Evolutionary conservation across 805 yeast species (phyloP), one percentile per base, ranked within the genome.

Genomic region (Candida ipomoeae): DNA sequence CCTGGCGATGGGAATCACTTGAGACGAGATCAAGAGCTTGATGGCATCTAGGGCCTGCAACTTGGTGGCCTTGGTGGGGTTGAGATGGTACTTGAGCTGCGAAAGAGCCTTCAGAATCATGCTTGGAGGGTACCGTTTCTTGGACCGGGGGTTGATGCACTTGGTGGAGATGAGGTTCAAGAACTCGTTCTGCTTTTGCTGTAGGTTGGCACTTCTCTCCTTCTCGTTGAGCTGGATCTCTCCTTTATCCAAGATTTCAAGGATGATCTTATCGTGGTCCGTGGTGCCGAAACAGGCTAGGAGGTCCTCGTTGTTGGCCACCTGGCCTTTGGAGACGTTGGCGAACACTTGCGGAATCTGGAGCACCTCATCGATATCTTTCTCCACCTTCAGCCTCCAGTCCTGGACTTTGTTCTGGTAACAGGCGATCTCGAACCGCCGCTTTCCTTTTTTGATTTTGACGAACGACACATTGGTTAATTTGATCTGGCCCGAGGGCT

Each of bases 341-440:
- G 82, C 65, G 62, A 94, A 94, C 1, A 94, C 96, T 66, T 87
- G 96, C n/a, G 90, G 96, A 48, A 94, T 89, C 66, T 94, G 99
- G 35, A 94, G 73, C 2, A 94, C 99, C 64, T 94, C 99, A 70
- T 94, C 98, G 7, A 94, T 66, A 64, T 94, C 97, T 58, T 89
- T 92, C 63, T 94, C 99, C 6, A 88, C 83, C 51, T 86, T 87
- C 54, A 81, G 79, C 59, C 97, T 77, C 82, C 90, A 94, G 66
- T 94, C 99, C 66, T 92, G 98, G 5, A 94, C 97, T 64, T 94
- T 94, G 62, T 94, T 94, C 63, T 89, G 96, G 66, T 94, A 94
- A 63, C 99, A 94, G 0, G 98, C 98, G 41, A 94, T 80, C 68
- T 94, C 99, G 60, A 90, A 94, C 56, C 97, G 75, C 67, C 89